These are phyloP conservation scores for Cystoisospora suis DNA, from an alignment of 169 alveolate species.

Conservation along the genomic window DNA sequence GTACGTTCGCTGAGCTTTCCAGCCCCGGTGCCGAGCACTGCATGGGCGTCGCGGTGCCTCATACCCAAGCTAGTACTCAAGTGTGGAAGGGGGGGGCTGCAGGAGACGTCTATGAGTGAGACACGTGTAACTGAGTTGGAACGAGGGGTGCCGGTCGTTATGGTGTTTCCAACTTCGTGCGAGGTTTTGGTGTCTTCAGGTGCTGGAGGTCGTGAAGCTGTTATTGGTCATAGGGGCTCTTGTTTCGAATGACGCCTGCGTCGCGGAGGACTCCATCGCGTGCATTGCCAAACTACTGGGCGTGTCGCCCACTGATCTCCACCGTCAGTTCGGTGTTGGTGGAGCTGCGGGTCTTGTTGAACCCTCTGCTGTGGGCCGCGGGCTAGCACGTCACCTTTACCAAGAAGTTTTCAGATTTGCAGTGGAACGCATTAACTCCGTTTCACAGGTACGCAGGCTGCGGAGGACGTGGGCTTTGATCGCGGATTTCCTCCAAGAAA, in stretches of 20 bases:
- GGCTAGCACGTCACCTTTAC: background rate
- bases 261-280: background rate
- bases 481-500: too few relatives aligned
- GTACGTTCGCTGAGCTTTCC: too few relatives aligned
- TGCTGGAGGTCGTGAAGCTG: background rate
- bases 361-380: background rate
- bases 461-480: too few relatives aligned
- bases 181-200: too few relatives aligned
- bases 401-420: background rate
- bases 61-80: too few relatives aligned
- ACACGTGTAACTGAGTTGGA: too few relatives aligned
- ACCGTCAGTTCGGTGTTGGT: background rate
- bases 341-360: background rate
- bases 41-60: too few relatives aligned
- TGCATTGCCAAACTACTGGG: background rate
- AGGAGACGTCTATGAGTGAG: too few relatives aligned
- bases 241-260: background rate
- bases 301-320: background rate
- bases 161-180: too few relatives aligned
- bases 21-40: too few relatives aligned
- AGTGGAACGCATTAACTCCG: background rate
- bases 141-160: too few relatives aligned
- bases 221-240: background rate
- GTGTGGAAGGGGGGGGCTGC: too few relatives aligned
- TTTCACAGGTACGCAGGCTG: background rate